These are phyloP conservation scores for Candida qinlingensis DNA, from an alignment of 805 yeast species.

Conservation along the genomic window DNA sequence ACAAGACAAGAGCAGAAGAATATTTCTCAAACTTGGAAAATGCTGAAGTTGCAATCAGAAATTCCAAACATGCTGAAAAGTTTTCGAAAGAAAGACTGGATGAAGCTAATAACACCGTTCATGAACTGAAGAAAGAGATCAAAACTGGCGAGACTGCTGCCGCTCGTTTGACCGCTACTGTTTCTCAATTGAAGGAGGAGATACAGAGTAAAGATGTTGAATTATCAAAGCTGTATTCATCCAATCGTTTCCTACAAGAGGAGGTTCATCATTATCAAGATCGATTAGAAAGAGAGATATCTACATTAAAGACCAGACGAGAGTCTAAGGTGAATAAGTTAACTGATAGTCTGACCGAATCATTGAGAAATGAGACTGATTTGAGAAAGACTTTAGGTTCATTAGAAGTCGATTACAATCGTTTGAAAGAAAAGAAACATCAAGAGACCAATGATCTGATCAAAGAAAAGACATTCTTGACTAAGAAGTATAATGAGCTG, in stretches of 20 bases:
- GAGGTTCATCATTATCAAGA: constrained; percentile 49
- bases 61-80: constrained; percentile 58
- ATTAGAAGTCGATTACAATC: constrained; percentile 54
- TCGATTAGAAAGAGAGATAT: constrained; percentile 35
- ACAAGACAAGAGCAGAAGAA: constrained; percentile 68
- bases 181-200: constrained; percentile 47
- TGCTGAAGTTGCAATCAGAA: constrained; percentile 68
- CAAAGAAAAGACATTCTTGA: constrained; percentile 38
- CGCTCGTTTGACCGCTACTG: constrained; percentile 45
- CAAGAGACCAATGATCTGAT: constrained; percentile 33
- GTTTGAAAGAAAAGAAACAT: constrained; percentile 36
- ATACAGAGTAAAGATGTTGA: constrained; percentile 55
- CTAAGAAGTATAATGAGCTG: constrained; percentile 34
- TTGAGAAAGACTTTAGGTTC: constrained; percentile 60
- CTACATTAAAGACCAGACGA: constrained; percentile 35
- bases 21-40: constrained; percentile 67
- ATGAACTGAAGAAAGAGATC: constrained; percentile 46
- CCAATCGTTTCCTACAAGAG: constrained; percentile 47
- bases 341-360: constrained; percentile 46
- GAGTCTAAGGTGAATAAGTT: constrained; percentile 48
- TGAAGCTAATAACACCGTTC: constrained; percentile 44
- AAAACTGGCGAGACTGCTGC: constrained; percentile 47
- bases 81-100: constrained; percentile 44
- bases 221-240: constrained; percentile 42
- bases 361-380: constrained; percentile 60